Base-by-base conservation (phyloP, 345 rosid genomes). In the Luvunga scandens region DNA sequence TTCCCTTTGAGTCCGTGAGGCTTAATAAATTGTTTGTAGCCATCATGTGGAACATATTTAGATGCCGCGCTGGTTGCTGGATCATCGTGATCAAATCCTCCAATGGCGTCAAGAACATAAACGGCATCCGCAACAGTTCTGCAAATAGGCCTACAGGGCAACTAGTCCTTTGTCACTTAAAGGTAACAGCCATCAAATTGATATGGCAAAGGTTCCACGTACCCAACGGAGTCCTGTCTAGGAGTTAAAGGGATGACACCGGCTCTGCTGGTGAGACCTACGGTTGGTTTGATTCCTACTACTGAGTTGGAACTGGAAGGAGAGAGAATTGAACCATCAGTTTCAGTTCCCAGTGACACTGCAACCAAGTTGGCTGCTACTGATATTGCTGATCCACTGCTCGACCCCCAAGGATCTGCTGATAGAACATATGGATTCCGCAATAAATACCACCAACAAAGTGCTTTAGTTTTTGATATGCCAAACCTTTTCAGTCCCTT, bases 141-240 rank as follows among this genome's bases (percentile, higher is more conserved):
- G 70, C 89, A 79, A 3, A 90, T 85, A 0, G 95, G 90, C 84
- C 93, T 91, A 8, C 33, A 64, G 10, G 39, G 76, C 27, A 57
- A 24, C 39, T 63, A 2, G 77, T 78, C 4, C 53, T 57, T 24
- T 59, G 76, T 73, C 59, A 72, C 57, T 7, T 27, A 28, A 27
- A 3, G 2, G 25, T 6, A 2, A 12, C 22, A n/a, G 9, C n/a
- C 39, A 65, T 18, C 21, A 65, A 42, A 45, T 24, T 48, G 60
- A 30, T 45, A 69, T 18, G 19, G 39, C n/a, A 27, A 48, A 69
- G 34, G 18, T 14, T 45, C 34, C 50, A 66, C 76, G 27, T 65
- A 91, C 93, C 95, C 97, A 4, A 91, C 38, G 19, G 81, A 86
- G 85, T 93, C 98, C 76, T 86, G 97, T 55, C 90, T 86, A 19